Evolutionary conservation across 108 stramenopile species (phyloP).

Genomic region (Fragilaria radians): DNA sequence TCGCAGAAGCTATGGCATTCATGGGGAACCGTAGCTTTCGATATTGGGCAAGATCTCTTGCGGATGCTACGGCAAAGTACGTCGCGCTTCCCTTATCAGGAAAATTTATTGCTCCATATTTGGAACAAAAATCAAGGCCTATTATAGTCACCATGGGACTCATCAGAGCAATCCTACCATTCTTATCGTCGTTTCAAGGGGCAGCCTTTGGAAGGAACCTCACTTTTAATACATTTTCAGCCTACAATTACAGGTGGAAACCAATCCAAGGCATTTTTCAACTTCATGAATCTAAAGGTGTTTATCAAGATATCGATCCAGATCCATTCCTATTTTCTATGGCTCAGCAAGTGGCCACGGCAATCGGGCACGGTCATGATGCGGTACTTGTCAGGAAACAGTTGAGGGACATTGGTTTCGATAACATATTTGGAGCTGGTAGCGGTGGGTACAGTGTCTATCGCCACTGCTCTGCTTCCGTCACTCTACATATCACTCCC

Average conservation of each 20-base stretch:
- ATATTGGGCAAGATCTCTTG: constrained; percentile 25
- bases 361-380: constrained; percentile 46
- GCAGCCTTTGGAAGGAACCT: constrained; percentile 48
- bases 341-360: constrained; percentile 46
- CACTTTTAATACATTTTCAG: constrained; percentile 32
- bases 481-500: constrained; percentile 57
- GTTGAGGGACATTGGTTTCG: constrained; percentile 21
- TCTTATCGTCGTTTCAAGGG: constrained; percentile 59
- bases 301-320: constrained; percentile 54
- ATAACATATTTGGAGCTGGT: constrained; percentile 29
- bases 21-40: constrained; percentile 67
- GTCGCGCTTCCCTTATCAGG: constrained; percentile 45
- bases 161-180: constrained; percentile 40
- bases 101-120: constrained; percentile 22
- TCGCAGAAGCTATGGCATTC: constrained; percentile 52
- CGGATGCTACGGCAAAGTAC: constrained; percentile 26
- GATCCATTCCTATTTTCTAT: constrained; percentile 41
- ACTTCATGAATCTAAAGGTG: constrained; percentile 43
- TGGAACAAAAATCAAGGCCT: constrained; percentile 35
- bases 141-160: constrained; percentile 51
- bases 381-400: constrained; percentile 12
- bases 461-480: constrained; percentile 1
- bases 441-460: constrained; percentile 58
- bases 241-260: constrained; percentile 48
- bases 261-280: constrained; percentile 42